These are phyloP conservation scores for Pythium aristosporum DNA, from an alignment of 352 stramenopile species.

Conservation along the genomic window DNA sequence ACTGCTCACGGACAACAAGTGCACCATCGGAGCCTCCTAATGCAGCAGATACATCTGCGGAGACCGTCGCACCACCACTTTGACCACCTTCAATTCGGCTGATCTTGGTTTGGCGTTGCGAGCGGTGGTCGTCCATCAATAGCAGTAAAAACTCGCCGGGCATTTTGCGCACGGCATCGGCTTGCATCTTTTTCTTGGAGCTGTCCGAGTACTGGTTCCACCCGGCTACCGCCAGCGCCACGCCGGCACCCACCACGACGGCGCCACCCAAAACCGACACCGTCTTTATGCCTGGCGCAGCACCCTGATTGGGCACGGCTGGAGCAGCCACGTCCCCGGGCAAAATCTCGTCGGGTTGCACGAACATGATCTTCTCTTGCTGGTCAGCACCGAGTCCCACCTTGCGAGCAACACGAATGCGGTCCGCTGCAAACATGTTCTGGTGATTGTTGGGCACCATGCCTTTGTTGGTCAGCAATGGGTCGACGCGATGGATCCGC, in stretches of 20 bases:
- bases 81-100: slow-evolving; percentile 3
- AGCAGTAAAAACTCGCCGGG: slow-evolving; percentile 66
- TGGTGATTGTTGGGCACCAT: slow-evolving; percentile 81
- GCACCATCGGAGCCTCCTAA: background rate
- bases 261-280: slow-evolving; percentile 73
- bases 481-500: slow-evolving; percentile 37
- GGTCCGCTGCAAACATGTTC: slow-evolving; percentile 74
- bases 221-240: slow-evolving; percentile 73
- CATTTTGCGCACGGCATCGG: slow-evolving; percentile 74
- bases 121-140: slow-evolving; percentile 63
- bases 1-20: slow-evolving; percentile 1
- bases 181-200: slow-evolving; percentile 57
- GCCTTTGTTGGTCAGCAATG: slow-evolving; percentile 29
- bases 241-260: slow-evolving; percentile 72
- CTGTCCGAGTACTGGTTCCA: slow-evolving; percentile 83
- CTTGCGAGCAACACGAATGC: slow-evolving; percentile 65
- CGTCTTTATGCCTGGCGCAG: slow-evolving; percentile 38
- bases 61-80: background rate
- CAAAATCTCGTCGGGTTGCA: slow-evolving; percentile 76
- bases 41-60: background rate
- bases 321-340: slow-evolving; percentile 38
- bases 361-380: slow-evolving; percentile 67
- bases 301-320: slow-evolving; percentile 15
- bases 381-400: slow-evolving; percentile 59
- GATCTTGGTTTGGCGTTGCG: slow-evolving; percentile 6